Percentiles rank a stretch among this genome's conserved stretches.
These are phyloP conservation scores for Metschnikowia hibisci DNA, from an alignment of 805 yeast genomes.

Conservation along the genomic window DNA sequence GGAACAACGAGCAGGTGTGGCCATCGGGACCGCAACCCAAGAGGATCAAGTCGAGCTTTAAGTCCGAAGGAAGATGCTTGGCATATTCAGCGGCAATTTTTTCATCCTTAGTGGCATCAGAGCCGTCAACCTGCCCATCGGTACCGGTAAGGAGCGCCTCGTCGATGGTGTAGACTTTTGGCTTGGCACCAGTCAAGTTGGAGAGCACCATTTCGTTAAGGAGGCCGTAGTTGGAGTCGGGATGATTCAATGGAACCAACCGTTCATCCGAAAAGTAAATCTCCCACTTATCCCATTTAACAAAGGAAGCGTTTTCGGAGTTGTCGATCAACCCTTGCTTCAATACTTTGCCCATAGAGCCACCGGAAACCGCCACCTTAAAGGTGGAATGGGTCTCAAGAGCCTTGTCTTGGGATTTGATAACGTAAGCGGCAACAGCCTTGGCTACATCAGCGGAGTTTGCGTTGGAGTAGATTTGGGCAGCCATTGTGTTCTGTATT, in stretches of 20 bases:
- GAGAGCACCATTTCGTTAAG: constrained; percentile 62
- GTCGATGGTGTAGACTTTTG: constrained; percentile 64
- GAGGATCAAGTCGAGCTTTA: constrained; percentile 58
- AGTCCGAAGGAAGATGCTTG: constrained; percentile 46
- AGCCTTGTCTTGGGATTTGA: constrained; percentile 59
- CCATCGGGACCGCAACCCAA: constrained; percentile 97
- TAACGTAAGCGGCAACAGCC: constrained; percentile 60
- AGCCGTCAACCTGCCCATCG: constrained; percentile 40
- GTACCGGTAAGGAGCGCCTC: constrained; percentile 54
- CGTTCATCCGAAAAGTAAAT: constrained; percentile 90
- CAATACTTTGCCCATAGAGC: constrained; percentile 76
- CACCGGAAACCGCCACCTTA: constrained; percentile 84
- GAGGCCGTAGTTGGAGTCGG: constrained; percentile 82
- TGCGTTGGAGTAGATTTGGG: constrained; percentile 42
- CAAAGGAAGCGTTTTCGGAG: constrained; percentile 35
- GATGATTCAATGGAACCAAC: constrained; percentile 74
- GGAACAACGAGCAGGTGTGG: constrained; percentile 90
- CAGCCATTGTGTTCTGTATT: constrained; percentile 8
- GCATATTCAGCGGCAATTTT: constrained; percentile 64
- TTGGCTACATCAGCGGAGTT: constrained; percentile 59
- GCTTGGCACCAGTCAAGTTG: constrained; percentile 43
- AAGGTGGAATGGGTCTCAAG: constrained; percentile 47
- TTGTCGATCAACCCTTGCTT: constrained; percentile 64
- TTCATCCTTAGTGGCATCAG: constrained; percentile 43
- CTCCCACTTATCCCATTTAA: constrained; percentile 72